Evolutionary conservation across 2,329 filamentous ascomycete genomes (phyloP).

Genomic region (Fusarium sp.): DNA sequence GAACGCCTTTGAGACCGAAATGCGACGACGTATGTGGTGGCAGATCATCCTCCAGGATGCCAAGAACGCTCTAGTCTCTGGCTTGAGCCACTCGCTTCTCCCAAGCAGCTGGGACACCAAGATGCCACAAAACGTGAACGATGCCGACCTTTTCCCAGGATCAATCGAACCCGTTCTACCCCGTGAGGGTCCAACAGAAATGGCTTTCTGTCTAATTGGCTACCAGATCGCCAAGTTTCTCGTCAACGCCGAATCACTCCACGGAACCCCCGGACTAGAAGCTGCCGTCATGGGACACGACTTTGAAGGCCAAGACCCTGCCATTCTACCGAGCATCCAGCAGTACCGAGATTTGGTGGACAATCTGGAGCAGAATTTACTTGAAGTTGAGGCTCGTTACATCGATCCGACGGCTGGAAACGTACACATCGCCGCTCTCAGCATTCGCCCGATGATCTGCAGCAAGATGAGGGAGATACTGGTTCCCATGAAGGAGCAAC

Average conservation of each 20-base stretch:
- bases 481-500: conserved; percentile 56
- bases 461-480: conserved; percentile 60
- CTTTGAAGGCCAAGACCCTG: conserved; percentile 41
- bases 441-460: conserved; percentile 57
- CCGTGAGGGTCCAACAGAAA: conserved; percentile 67
- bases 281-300: conserved; percentile 58
- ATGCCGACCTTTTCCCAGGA: conserved; percentile 64
- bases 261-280: conserved; percentile 59
- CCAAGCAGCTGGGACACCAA: conserved; percentile 66
- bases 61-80: conserved; percentile 66
- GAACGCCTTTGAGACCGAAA: conserved; percentile 71
- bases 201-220: conserved; percentile 64
- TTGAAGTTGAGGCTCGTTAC: conserved; percentile 58
- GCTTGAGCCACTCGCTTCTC: conserved; percentile 62
- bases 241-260: conserved; percentile 52
- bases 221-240: conserved; percentile 62
- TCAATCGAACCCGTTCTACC: conserved; percentile 61
- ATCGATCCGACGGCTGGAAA: conserved; percentile 62
- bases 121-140: conserved; percentile 66
- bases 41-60: conserved; percentile 67
- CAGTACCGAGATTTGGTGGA: conserved; percentile 55
- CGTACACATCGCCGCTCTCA: conserved; percentile 60
- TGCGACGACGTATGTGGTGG: conserved; percentile 75
- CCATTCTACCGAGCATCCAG: conserved; percentile 46
- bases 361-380: conserved; percentile 54